Conservation (phyloP, 1,284 basidiomycete genomes). For the Rhodotorula sp. region DNA sequence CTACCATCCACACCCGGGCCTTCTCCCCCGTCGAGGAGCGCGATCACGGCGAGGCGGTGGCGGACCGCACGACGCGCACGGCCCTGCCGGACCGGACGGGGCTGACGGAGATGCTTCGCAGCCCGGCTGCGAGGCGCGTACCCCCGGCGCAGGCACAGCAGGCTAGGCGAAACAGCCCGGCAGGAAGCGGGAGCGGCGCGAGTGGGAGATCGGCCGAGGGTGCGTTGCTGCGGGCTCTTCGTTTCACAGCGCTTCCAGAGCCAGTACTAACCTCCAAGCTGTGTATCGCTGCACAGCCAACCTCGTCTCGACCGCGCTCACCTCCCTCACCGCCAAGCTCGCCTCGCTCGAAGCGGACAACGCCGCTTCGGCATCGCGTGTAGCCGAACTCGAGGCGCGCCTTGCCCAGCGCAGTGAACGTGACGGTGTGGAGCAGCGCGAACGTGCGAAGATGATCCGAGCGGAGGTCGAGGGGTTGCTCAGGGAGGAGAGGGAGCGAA, state of each 20-base stretch:
- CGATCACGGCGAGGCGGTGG: constrained; percentile 11
- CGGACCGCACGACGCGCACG: constrained; percentile 14
- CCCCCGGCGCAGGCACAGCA: not conserved
- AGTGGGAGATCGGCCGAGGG: constrained; percentile 9
- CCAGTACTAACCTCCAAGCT: not conserved
- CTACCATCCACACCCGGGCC: not conserved
- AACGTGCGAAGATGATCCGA: not conserved
- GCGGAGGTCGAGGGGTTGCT: constrained; percentile 3
- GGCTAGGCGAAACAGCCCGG: not conserved
- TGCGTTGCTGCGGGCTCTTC: not conserved
- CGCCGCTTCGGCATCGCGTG: constrained; percentile 31
- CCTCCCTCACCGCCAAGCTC: constrained; percentile 17
- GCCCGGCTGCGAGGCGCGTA: constrained; percentile 4
- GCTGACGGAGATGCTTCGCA: constrained; percentile 42
- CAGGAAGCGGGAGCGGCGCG: not conserved
- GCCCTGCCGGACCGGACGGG: constrained; percentile 45
- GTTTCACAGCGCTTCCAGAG: no score
- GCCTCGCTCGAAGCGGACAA: constrained; percentile 43
- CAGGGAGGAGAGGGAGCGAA: constrained; percentile 5
- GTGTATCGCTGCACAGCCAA: constrained; percentile 7
- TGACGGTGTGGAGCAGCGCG: not conserved
- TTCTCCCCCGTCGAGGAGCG: constrained; percentile 1
- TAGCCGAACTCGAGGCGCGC: constrained; percentile 41
- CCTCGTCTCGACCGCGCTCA: constrained; percentile 18
- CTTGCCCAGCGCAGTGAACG: constrained; percentile 7